These are phyloP conservation scores for Trematosphaeria pertusa DNA, from an alignment of 2,329 filamentous ascomycete genomes.

Conservation along the genomic window DNA sequence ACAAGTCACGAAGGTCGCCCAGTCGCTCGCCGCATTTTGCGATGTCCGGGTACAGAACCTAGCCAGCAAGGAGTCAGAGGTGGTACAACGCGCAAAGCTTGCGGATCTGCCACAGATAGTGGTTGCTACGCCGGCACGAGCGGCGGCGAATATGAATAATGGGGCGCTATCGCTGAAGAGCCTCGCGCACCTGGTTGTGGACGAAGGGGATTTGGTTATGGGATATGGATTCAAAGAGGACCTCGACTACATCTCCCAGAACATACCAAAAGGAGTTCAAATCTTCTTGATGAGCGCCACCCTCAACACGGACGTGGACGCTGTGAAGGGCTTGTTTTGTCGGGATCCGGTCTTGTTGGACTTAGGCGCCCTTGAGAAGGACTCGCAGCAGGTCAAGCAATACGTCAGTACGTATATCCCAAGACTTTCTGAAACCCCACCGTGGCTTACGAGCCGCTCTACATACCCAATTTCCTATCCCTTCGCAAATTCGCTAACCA, in stretches of 20 bases:
- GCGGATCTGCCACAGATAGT: constrained; percentile 88
- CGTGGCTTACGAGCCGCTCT: no score
- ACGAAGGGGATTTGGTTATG: constrained; percentile 92
- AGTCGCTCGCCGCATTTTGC: constrained; percentile 80
- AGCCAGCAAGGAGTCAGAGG: constrained; percentile 87
- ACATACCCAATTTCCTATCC: no score
- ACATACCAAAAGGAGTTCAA: constrained; percentile 84
- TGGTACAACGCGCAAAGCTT: constrained; percentile 85
- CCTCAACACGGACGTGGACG: constrained; percentile 84
- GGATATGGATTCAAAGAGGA: constrained; percentile 96
- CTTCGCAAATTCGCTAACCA: no score
- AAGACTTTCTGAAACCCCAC: no score
- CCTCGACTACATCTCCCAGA: constrained; percentile 77
- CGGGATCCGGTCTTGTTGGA: constrained; percentile 80
- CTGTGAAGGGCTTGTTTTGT: constrained; percentile 84
- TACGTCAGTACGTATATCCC: no score
- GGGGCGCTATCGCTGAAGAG: constrained; percentile 73
- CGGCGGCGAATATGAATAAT: constrained; percentile 77
- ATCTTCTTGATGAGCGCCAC: constrained; percentile 95
- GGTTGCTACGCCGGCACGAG: constrained; percentile 87
- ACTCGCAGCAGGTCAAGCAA: constrained; percentile 79
- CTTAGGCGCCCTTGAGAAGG: constrained; percentile 80
- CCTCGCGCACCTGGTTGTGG: constrained; percentile 81
- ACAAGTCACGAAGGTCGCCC: constrained; percentile 82
- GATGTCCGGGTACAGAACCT: constrained; percentile 84